phyloP scores from a whole-genome alignment of 2,329 filamentous ascomycete genomes.

The Scedosporium dehoogii region DNA sequence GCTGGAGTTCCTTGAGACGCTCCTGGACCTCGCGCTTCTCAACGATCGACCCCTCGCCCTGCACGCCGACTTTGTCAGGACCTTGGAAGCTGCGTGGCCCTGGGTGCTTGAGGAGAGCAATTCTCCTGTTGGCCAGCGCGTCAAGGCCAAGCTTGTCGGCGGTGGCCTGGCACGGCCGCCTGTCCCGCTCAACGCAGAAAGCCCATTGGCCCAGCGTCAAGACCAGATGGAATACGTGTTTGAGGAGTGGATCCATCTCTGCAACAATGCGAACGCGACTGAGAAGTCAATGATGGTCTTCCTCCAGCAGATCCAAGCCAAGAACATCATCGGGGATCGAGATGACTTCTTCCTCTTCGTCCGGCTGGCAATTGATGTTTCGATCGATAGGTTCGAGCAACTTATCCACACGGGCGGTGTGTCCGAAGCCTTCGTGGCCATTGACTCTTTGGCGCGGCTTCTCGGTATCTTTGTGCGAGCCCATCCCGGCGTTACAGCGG shows the following conservation, averaged over 20 bases:
- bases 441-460: constrained; percentile 77
- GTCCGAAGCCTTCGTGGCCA: constrained; percentile 45
- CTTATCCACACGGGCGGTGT: constrained; percentile 52
- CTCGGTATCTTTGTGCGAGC: constrained; percentile 57
- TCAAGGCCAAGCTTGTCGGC: constrained; percentile 53
- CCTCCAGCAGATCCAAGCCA: constrained; percentile 71
- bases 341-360: constrained; percentile 75
- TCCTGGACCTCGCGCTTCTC: constrained; percentile 70
- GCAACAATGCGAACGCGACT: constrained; percentile 64
- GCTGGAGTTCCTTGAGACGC: constrained; percentile 67
- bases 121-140: constrained; percentile 53
- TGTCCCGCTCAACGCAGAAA: constrained; percentile 34
- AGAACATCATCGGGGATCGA: constrained; percentile 59
- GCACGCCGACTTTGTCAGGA: constrained; percentile 76
- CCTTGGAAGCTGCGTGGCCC: constrained; percentile 67
- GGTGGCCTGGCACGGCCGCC: constrained; percentile 28
- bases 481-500: background rate
- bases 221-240: constrained; percentile 94
- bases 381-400: constrained; percentile 69
- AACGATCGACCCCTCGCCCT: constrained; percentile 69
- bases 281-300: constrained; percentile 67
- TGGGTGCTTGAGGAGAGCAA: constrained; percentile 70
- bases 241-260: constrained; percentile 84
- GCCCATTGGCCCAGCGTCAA: constrained; percentile 51
- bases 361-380: constrained; percentile 69